Conservation (phyloP, 2,329 filamentous ascomycete species). For the Trichophyton simii region DNA sequence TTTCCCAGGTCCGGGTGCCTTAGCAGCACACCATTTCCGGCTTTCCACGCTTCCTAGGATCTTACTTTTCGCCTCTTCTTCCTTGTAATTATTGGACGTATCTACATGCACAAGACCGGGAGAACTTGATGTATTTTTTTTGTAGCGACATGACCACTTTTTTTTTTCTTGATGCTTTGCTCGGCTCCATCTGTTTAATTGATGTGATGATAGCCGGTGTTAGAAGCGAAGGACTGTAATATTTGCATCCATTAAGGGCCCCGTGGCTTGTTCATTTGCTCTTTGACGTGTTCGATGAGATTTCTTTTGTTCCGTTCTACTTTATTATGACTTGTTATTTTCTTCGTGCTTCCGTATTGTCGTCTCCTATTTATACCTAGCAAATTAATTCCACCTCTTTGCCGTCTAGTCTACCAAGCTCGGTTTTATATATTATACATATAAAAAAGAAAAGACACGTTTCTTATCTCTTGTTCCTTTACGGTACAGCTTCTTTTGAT, state of each 20-base stretch:
- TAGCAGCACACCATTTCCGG: not conserved
- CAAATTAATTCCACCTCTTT: not conserved
- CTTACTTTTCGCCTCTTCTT: not conserved
- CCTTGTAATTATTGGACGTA: constrained; percentile 1
- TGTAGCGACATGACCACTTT: not conserved
- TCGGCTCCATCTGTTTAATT: not conserved
- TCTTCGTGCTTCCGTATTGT: not conserved
- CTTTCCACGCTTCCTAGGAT: not conserved
- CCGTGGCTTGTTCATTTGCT: not conserved
- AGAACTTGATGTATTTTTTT: not conserved
- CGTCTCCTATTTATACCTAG: not conserved
- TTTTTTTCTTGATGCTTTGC: not conserved
- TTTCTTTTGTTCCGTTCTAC: not conserved
- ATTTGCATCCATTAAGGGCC: not conserved
- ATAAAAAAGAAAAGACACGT: not conserved
- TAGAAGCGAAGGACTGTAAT: not conserved
- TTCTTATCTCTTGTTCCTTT: not conserved
- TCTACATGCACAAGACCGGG: not conserved
- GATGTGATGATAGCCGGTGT: not conserved
- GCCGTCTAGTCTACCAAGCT: not conserved
- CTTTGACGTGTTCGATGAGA: not conserved
- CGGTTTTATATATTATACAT: not conserved
- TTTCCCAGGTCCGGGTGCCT: not conserved
- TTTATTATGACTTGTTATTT: not conserved
- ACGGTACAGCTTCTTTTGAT: not conserved